Evolutionary conservation across 23 red algal species (phyloP), one percentile per base, ranked within the genome.

Genomic region (Cyanidiococcus yangmingshanensis): DNA sequence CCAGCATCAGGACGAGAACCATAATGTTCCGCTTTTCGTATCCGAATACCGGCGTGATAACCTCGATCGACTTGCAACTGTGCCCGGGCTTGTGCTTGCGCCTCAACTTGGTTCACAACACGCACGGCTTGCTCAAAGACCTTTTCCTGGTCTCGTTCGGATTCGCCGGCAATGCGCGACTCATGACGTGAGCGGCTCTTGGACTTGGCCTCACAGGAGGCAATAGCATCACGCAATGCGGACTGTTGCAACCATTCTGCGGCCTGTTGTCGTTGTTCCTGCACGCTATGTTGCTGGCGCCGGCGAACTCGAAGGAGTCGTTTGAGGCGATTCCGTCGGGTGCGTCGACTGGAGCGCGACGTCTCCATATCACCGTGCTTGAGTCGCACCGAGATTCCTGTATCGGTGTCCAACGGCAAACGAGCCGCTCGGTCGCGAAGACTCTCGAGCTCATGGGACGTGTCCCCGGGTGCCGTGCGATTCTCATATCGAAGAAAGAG

Each of bases 271-370:
- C 63, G 63, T 29, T 71, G 63, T 29, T 71, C n/a, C 12, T 7
- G 12, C 27, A 29, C 27, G 3, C 32, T 29, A 35, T 29, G 63
- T 29, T 71, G 7, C 32, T 7, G 21, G 7, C 32, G 63, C 63
- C 15, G 32, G 45, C 45, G 45, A 32, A 3, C 32, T 12, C 63
- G 63, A 12, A 32, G 12, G 16, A 25, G 63, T 35, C 63, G 63
- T 35, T 71, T 71, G 27, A 71, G 63, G 63, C 63, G 63, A 35
- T 71, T 71, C 7, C 63, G 63, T 29, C 21, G 63, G 12, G 63
- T 71, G 12, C 63, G 63, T 7, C 63, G 63, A 25, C 32, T 35
- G 16, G 63, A 71, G 32, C 63, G 63, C n/a, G 63, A 32, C n/a
- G n/a, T 7, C 27, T 71, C 63, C 63, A 29, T 35, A 35, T 71